Evolutionary conservation across 352 stramenopile genomes (phyloP).

Genomic region (Phytophthora palmivora): DNA sequence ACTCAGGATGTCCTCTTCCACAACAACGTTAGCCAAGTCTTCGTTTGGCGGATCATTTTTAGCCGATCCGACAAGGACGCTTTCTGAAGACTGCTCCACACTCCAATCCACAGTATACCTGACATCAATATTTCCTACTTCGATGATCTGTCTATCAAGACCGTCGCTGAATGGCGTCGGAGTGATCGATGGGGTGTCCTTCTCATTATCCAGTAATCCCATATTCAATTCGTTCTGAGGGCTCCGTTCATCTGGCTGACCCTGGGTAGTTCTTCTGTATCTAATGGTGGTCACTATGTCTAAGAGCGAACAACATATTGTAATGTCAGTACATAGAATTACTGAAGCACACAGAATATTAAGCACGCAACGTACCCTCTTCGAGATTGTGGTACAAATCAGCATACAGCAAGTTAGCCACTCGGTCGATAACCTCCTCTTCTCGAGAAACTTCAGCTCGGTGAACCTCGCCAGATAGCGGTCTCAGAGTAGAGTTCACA

Average conservation of each 20-base stretch:
- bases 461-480: background rate
- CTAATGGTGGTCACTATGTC: slow-evolving; percentile 15
- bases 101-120: slow-evolving; percentile 15
- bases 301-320: slow-evolving; percentile 12
- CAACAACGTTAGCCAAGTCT: background rate
- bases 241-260: background rate
- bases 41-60: background rate
- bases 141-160: slow-evolving; percentile 1
- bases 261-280: slow-evolving; percentile 7
- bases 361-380: slow-evolving; percentile 21
- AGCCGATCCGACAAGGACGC: background rate
- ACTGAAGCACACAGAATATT: background rate
- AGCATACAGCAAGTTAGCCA: slow-evolving; percentile 31
- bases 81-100: slow-evolving; percentile 9
- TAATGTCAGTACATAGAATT: slow-evolving; percentile 6
- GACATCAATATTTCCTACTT: slow-evolving; percentile 9
- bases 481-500: background rate
- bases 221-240: background rate
- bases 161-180: background rate
- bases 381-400: slow-evolving; percentile 28
- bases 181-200: background rate
- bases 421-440: slow-evolving; percentile 11
- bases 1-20: background rate
- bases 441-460: background rate
- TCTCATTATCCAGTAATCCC: background rate